Evolutionary conservation across 1,139 yeast species (phyloP).

Genomic region (Yamadazyma oceani): DNA sequence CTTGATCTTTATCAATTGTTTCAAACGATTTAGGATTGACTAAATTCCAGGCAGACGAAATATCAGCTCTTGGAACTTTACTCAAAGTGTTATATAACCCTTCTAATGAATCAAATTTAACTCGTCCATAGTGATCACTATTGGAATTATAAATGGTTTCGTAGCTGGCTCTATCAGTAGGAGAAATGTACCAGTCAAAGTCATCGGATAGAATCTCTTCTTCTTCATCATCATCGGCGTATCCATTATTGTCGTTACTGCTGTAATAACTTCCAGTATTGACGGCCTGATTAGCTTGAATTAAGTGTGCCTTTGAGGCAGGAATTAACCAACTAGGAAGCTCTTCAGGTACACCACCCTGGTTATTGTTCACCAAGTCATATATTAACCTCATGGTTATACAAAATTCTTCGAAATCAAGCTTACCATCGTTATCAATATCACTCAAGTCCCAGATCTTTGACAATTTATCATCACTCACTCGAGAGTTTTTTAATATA

Average conservation of each 20-base stretch:
- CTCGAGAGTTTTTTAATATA: conserved; percentile 84
- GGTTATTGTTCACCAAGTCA: conserved; percentile 81
- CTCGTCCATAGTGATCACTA: conserved; percentile 80
- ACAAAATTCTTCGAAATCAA: conserved; percentile 97
- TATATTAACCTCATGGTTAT: conserved; percentile 94
- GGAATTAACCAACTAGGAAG: conserved; percentile 94
- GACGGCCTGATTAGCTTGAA: conserved; percentile 77
- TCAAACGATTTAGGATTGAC: conserved; percentile 87
- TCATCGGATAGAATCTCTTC: conserved; percentile 60
- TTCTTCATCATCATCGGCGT: conserved; percentile 38
- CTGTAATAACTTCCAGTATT: conserved; percentile 37
- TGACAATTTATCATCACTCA: conserved; percentile 71
- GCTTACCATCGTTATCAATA: conserved; percentile 84
- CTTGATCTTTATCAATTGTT: conserved; percentile 91
- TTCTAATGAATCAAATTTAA: conserved; percentile 68
- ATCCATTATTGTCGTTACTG: conserved; percentile 41
- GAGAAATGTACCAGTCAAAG: conserved; percentile 96
- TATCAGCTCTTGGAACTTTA: conserved; percentile 79
- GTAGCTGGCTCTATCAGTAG: conserved; percentile 75
- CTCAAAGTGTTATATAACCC: conserved; percentile 67
- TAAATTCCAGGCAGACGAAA: conserved; percentile 92
- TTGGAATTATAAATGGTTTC: conserved; percentile 76
- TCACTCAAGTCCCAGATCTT: conserved; percentile 92
- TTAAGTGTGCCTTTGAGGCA: conserved; percentile 77
- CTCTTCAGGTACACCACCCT: conserved; percentile 59